A percentile compares a stretch with the other conserved stretches of the same genome.
Evolutionary conservation across 2,329 filamentous ascomycete species (phyloP).

Genomic region (Fusarium tuaranense): DNA sequence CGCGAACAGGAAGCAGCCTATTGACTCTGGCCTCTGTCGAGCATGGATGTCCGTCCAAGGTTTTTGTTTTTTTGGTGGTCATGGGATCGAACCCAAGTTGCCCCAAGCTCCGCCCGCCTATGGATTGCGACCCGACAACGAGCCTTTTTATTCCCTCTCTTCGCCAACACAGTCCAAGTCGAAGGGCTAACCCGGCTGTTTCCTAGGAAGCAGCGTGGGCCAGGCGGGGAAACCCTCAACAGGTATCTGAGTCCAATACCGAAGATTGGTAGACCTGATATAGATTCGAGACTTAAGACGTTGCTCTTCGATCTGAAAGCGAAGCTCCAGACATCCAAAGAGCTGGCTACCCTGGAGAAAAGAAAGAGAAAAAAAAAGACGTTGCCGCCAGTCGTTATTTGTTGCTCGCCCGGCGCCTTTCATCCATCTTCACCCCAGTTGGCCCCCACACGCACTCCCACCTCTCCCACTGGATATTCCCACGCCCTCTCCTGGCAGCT

Average conservation of each 20-base stretch:
- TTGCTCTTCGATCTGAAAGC: neutral
- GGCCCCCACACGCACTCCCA: conserved; percentile 25
- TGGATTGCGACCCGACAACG: conserved; percentile 26
- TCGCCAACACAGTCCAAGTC: conserved; percentile 10
- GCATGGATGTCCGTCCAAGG: conserved; percentile 28
- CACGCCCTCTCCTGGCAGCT: conserved; percentile 20
- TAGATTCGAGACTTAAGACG: conserved; percentile 2
- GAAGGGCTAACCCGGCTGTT: neutral
- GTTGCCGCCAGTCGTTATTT: conserved; percentile 2
- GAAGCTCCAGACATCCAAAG: neutral
- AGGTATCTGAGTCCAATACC: neutral
- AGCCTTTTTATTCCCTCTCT: conserved; percentile 16
- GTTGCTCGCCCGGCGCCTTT: neutral
- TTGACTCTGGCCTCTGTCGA: conserved; percentile 22
- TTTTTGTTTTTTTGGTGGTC: conserved; percentile 38
- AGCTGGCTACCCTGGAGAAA: conserved; percentile 5
- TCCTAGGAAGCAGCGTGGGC: neutral
- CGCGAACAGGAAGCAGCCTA: conserved; percentile 4
- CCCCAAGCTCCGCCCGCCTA: conserved; percentile 37
- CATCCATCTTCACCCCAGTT: neutral
- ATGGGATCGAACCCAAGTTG: conserved; percentile 38
- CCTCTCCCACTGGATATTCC: conserved; percentile 21
- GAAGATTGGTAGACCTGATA: neutral
- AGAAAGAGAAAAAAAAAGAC: neutral
- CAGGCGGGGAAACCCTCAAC: neutral